Conservation (phyloP, 495 filamentous ascomycete genomes). For the Penicillium paxilli region DNA sequence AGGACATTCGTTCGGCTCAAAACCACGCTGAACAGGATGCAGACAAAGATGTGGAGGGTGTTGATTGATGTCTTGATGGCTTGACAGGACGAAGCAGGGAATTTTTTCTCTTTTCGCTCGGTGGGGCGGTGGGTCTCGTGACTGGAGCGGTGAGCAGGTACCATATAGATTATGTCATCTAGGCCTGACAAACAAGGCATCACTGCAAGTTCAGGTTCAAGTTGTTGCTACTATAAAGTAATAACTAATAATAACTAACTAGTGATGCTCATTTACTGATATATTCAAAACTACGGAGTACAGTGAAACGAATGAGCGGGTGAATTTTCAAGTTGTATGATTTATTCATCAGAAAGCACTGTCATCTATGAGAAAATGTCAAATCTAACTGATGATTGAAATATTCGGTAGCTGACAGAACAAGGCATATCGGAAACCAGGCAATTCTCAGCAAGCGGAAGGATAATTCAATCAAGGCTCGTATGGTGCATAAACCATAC, state of each 20-base stretch:
- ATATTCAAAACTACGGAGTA: background rate
- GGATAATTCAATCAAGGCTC: background rate
- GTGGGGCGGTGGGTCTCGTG: constrained; percentile 16
- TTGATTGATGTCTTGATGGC: constrained; percentile 6
- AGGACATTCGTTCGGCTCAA: constrained; percentile 10
- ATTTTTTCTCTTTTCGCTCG: constrained; percentile 24
- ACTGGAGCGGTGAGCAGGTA: constrained; percentile 22
- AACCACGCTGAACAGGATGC: constrained; percentile 16
- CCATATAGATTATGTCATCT: constrained; percentile 26
- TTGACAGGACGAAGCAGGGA: constrained; percentile 7
- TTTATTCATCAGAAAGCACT: background rate
- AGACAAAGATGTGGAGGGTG: constrained; percentile 15
- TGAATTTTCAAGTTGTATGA: background rate
- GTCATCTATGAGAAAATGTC: background rate
- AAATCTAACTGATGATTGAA: background rate
- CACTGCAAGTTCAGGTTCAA: too few relatives aligned
- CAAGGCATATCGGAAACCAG: background rate
- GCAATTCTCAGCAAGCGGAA: background rate
- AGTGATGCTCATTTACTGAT: background rate
- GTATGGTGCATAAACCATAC: background rate
- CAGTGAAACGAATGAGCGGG: background rate
- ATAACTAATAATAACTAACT: too few relatives aligned
- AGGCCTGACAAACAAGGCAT: too few relatives aligned
- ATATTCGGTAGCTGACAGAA: background rate
- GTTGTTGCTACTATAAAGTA: too few relatives aligned